Percentiles rank a stretch among this genome's conserved stretches.
Conservation (phyloP, 1,284 basidiomycete species). For the Athelia sp. region DNA sequence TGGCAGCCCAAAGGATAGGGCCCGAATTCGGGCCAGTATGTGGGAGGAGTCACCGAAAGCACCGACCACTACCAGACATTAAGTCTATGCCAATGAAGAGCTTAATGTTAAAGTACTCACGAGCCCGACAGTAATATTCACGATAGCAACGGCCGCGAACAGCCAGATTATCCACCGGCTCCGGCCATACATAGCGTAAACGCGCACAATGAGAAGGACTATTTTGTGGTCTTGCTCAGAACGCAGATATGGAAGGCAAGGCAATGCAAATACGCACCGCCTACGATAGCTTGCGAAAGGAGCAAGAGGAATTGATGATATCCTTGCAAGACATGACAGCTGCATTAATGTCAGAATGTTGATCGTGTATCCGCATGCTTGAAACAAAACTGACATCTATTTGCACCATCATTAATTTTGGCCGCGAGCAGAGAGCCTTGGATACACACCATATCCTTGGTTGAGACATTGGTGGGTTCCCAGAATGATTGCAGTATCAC, state of each 20-base stretch:
- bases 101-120: conserved; percentile 14
- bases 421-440: background rate
- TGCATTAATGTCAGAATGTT: background rate
- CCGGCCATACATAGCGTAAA: conserved; percentile 37
- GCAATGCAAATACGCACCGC: background rate
- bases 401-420: background rate
- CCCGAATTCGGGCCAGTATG: too few relatives aligned
- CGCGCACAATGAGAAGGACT: conserved; percentile 23
- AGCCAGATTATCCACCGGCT: conserved; percentile 24
- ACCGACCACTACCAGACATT: too few relatives aligned
- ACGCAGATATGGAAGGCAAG: too few relatives aligned
- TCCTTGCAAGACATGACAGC: background rate
- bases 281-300: background rate
- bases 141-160: conserved; percentile 17
- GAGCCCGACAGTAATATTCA: conserved; percentile 16
- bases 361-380: background rate
- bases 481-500: background rate
- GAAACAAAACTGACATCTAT: background rate
- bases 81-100: background rate
- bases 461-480: background rate
- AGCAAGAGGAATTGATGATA: background rate
- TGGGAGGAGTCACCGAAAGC: too few relatives aligned
- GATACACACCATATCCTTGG: background rate
- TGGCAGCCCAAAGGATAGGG: too few relatives aligned
- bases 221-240: too few relatives aligned